Evolutionary conservation across 306 rosid species (phyloP), one percentile per base, ranked within the genome.

Genomic region (Vachellia pachyceras): DNA sequence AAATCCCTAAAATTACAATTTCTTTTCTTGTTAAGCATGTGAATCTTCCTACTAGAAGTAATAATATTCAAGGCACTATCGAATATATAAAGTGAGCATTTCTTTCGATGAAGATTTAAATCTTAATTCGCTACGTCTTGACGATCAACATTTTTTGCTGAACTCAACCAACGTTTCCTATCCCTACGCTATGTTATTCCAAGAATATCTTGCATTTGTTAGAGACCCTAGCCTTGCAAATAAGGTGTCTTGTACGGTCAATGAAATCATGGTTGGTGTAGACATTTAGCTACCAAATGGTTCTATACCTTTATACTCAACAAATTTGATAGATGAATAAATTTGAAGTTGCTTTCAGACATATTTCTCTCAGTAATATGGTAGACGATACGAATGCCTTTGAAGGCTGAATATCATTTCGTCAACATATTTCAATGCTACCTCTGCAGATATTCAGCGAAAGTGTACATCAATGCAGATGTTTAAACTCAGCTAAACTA

Each of bases 301-400:
- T 78, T 22, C 46, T 6, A 45, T 46, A 14, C 52, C 7, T 54
- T 33, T n/a, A 9, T 66, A 12, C n/a, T 57, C 69, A 5, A 36
- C 49, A 25, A 45, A 39, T n/a, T 45, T 40, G 46, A 47, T 45
- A 44, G n/a, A n/a, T n/a, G n/a, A n/a, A n/a, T n/a, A n/a, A n/a
- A n/a, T n/a, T n/a, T n/a, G n/a, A n/a, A n/a, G n/a, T n/a, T n/a
- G 75, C 75, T 50, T 50, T 22, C 78, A n/a, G n/a, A n/a, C n/a
- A n/a, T n/a, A 55, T 63, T 70, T 69, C 63, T 50, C 77, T n/a
- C 71, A 52, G 72, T 40, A 49, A 69, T 65, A 10, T 18, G 42
- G 72, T 22, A 65, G 29, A 39, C n/a, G 72, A n/a, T 23, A 18
- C 17, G 25, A 66, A 66, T 37, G 69, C 29, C 46, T 66, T 66